Percentiles rank a stretch among this genome's conserved stretches.
Evolutionary conservation across 2,329 filamentous ascomycete species (phyloP).

Genomic region (Dendryphion nanum): DNA sequence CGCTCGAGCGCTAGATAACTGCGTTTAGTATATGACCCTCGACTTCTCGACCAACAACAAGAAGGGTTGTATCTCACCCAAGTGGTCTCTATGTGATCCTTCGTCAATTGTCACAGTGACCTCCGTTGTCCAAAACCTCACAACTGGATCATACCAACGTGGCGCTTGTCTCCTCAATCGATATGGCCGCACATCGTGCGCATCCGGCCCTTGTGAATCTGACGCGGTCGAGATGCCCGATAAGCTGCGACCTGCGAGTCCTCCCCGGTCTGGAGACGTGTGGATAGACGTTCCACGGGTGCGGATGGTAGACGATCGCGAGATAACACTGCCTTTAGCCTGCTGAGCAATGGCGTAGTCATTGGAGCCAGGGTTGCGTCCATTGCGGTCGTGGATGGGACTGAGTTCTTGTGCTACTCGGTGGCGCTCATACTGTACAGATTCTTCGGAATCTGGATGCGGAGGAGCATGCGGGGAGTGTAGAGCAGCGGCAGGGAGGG

Average conservation of each 20-base stretch:
- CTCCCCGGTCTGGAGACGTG: background rate
- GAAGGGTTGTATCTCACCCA: slow-evolving; percentile 46
- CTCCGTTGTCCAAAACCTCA: slow-evolving; percentile 50
- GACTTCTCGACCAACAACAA: background rate
- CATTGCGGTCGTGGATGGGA: slow-evolving; percentile 4
- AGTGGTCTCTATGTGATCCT: slow-evolving; percentile 53
- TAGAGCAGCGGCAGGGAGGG: slow-evolving; percentile 26
- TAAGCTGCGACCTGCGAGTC: background rate
- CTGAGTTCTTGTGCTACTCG: slow-evolving; percentile 17
- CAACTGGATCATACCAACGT: slow-evolving; percentile 39
- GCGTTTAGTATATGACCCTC: background rate
- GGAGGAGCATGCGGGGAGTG: slow-evolving; percentile 4
- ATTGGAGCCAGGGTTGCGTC: slow-evolving; percentile 1
- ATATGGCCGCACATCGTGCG: slow-evolving; percentile 8
- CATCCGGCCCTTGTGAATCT: slow-evolving; percentile 10
- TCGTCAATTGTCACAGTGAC: slow-evolving; percentile 52
- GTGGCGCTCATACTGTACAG: slow-evolving; percentile 10
- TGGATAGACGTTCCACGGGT: slow-evolving; percentile 3
- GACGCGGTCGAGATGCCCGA: slow-evolving; percentile 13
- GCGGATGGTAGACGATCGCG: slow-evolving; percentile 3
- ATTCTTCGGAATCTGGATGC: slow-evolving; percentile 19
- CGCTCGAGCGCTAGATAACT: slow-evolving; percentile 63
- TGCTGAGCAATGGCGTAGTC: background rate
- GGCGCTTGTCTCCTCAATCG: slow-evolving; percentile 13
- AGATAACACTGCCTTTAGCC: slow-evolving; percentile 1